Evolutionary conservation across 2,329 filamentous ascomycete species (phyloP), one percentile per base, ranked within the genome.

Genomic region (Exophiala sideris): DNA sequence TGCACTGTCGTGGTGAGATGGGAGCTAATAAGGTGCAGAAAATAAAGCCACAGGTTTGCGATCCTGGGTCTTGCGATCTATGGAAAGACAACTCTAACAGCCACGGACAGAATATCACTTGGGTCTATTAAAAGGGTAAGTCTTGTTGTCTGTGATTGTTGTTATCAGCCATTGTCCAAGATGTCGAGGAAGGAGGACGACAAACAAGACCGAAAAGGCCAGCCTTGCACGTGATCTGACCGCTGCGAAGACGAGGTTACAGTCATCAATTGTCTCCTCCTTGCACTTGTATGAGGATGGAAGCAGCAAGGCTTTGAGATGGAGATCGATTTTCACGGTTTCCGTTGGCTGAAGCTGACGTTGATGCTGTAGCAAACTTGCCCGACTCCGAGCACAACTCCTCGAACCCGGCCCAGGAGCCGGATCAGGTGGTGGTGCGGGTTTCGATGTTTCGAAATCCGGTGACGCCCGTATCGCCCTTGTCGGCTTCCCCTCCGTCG

Each of bases 401-500:
- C 83, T 99, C 35, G 94, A 99, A 68, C 94, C 94, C 41, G 86
- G 82, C 1, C 86, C 88, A 2, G 91, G 91, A 38, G 78, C 88
- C 8, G 89, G 90, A 34, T 81, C 84, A 12, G 87, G 88, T 9
- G 88, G 84, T 12, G 92, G 94, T 20, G 76, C 87, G 2, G 94
- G 94, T 8, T 99, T 78, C 71, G 88, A 92, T 68, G 94, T 99
- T 39, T 94, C 88, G 71, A 99, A 99, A 75, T 92, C 87, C 62
- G 94, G 94, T 60, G 94, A 99, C 77, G 94, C 94, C 11, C 85
- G 94, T 67, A 97, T 99, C 74, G 91, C 95, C 1, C 83, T 99
- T 2, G 95, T 99, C 50, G 94, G 94, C n/a, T 99, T 99, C 66
- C 94, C 95, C 0, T 99, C 95, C 0, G 94, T 99, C 48, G 94